These are phyloP conservation scores for Escovopsis weberi DNA, from an alignment of 2,329 filamentous ascomycete species.

Conservation along the genomic window DNA sequence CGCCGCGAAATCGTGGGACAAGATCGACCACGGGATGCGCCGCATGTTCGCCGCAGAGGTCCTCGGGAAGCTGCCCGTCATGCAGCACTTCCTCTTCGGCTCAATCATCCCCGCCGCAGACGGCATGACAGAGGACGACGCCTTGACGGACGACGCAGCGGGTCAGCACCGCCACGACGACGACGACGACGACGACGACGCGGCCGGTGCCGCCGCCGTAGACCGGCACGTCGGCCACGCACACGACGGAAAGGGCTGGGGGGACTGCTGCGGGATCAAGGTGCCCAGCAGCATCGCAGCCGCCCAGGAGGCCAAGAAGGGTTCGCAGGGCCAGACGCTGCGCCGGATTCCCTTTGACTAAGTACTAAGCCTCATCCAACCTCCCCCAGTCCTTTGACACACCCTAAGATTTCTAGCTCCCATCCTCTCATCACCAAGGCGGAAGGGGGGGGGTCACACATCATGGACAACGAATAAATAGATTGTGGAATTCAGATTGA, in stretches of 20 bases:
- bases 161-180: slow-evolving; percentile 25
- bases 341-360: slow-evolving; percentile 74
- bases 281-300: slow-evolving; percentile 90
- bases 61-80: slow-evolving; percentile 82
- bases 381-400: background rate
- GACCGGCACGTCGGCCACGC: slow-evolving; percentile 47
- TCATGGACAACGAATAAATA: too few relatives aligned
- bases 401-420: background rate
- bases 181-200: slow-evolving; percentile 42
- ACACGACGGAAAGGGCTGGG: slow-evolving; percentile 60
- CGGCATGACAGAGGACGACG: slow-evolving; percentile 60
- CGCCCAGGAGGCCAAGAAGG: slow-evolving; percentile 75
- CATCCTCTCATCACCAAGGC: background rate
- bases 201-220: slow-evolving; percentile 45
- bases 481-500: too few relatives aligned
- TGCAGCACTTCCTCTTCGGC: slow-evolving; percentile 97
- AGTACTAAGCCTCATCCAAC: slow-evolving; percentile 2
- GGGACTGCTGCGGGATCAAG: slow-evolving; percentile 95
- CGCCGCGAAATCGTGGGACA: slow-evolving; percentile 74
- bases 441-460: too few relatives aligned
- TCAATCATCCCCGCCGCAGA: slow-evolving; percentile 65
- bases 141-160: slow-evolving; percentile 20
- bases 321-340: slow-evolving; percentile 42
- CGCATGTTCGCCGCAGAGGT: slow-evolving; percentile 96
- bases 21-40: slow-evolving; percentile 89